Base-by-base conservation (phyloP, 2,329 filamentous ascomycete genomes). In the Paecilomyces sp. region DNA sequence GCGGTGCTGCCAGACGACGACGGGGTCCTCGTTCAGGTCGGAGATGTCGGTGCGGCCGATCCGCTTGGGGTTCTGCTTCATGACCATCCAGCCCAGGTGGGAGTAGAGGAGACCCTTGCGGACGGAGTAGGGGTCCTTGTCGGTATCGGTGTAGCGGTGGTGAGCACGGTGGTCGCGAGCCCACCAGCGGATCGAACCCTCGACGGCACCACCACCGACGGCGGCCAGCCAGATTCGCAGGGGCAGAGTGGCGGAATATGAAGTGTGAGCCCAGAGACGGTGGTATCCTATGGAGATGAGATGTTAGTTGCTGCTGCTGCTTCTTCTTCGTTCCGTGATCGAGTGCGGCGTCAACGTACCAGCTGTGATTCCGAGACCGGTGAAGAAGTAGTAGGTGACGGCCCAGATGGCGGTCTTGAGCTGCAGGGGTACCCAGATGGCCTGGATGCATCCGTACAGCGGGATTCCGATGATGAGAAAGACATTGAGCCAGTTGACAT, bases 401-500 rank as follows among this genome's bases (percentile, higher is more conserved):
- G 91, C 80, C 78, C 87, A 94, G 69, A 91, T 72, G 63, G 85
- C 83, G 2, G 91, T 95, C 77, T 90, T 86, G 64, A 82, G 76
- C 56, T 85, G 81, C 34, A 93, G 79, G 59, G 91, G 90, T 54
- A 91, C 88, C 88, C 88, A 96, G 77, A 89, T 86, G 57, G 91
- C 83, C 58, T 85, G 83, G 67, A 94, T 76, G 71, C 88, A 83
- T 63, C 92, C 92, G 60, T 84, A 80, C 55, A 92, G 63, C 51
- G 92, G 92, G 54, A 96, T 83, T 66, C 88, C 82, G 65, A 95
- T 76, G 73, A 96, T 93, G 74, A 96, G 84, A 63, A 82, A 83
- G 63, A 90, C 87, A 76, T 96, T 96, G 66, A 96, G 83, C 91
- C 92, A 96, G 83, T 96, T 92, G 81, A 96, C 84, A 73, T 96